phyloP scores from a whole-genome alignment of 768 basidiomycete species.

The Mycena crocata region DNA sequence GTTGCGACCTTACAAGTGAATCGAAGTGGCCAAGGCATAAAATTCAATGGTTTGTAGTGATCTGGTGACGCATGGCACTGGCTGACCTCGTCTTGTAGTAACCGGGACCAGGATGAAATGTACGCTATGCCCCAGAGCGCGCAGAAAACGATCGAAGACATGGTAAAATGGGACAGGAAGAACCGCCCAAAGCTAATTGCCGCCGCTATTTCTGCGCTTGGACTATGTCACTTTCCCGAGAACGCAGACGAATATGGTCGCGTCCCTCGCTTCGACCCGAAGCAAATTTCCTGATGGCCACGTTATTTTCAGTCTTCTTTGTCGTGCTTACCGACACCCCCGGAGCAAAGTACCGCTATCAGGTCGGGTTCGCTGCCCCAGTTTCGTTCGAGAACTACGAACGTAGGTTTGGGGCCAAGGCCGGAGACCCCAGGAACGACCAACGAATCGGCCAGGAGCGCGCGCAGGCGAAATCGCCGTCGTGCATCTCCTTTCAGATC shows the following conservation, averaged over 20 bases:
- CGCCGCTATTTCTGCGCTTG: conserved; percentile 33
- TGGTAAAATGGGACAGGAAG: conserved; percentile 34
- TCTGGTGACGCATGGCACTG: too few species aligned
- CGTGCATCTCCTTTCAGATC: conserved; percentile 34
- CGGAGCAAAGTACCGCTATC: conserved; percentile 29
- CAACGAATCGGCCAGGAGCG: conserved; percentile 33
- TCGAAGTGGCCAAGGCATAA: conserved; percentile 33
- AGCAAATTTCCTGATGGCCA: conserved; percentile 11
- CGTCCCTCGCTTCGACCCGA: background rate
- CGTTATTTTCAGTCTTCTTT: conserved; percentile 25
- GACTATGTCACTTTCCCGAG: conserved; percentile 33
- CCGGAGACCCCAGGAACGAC: conserved; percentile 27
- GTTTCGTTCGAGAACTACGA: conserved; percentile 32
- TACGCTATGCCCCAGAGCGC: conserved; percentile 12
- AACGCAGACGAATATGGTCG: conserved; percentile 33
- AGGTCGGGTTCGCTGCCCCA: conserved; percentile 11
- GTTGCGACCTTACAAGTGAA: background rate
- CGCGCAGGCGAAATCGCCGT: conserved; percentile 22
- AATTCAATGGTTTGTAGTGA: conserved; percentile 18
- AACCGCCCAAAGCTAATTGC: conserved; percentile 30
- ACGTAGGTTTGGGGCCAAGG: conserved; percentile 1
- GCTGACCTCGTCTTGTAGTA: conserved; percentile 17
- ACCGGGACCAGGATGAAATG: conserved; percentile 18
- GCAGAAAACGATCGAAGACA: conserved; percentile 28
- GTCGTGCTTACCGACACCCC: conserved; percentile 28